Evolutionary conservation across 768 basidiomycete genomes (phyloP), one percentile per base, ranked within the genome.

Genomic region (Tremella mesenterica): DNA sequence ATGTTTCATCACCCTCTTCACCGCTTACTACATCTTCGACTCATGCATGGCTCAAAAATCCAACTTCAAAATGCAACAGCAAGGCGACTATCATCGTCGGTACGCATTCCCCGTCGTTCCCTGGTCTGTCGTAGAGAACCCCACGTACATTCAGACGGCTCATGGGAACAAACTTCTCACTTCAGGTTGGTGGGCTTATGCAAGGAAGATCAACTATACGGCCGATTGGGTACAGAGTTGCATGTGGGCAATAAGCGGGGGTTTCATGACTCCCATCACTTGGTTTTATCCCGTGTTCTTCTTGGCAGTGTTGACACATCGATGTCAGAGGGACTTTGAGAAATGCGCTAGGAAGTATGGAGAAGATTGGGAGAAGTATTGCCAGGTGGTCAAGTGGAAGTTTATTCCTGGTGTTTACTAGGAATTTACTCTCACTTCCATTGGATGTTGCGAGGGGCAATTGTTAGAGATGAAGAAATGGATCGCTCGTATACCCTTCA

Each of bases 151-250:
- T 60, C 85, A 96, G 75, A 97, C 95, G 36, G 84, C 84, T 27
- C 90, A 96, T 75, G 93, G 90, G 21, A 95, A 91, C 70, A 86
- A 89, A 52, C 82, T 99, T 9, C 77, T 99, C 54, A 85, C 86
- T 9, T 84, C 83, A 57, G 95, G 95, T 25, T 91, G 86, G 86
- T 99, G 95, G 95, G 81, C 78, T 38, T 91, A 82, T 69, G 86
- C 88, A 23, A 83, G 93, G 74, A 99, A 99, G 75, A 91, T 91
- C 83, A 95, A 97, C 75, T 97, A 97, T 70, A 84, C 89, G 26
- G 91, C 90, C 57, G 90, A 92, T 66, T 78, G 90, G 60, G 73
- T 93, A 53, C 95, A 95, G 86, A 84, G 83, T 21, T 74, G 88
- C 41, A 86, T 90, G 0, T 97, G 93, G 92, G 95, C 84, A 50